phyloP scores from a whole-genome alignment of 306 rosid genomes.

The Dryas octopetala region DNA sequence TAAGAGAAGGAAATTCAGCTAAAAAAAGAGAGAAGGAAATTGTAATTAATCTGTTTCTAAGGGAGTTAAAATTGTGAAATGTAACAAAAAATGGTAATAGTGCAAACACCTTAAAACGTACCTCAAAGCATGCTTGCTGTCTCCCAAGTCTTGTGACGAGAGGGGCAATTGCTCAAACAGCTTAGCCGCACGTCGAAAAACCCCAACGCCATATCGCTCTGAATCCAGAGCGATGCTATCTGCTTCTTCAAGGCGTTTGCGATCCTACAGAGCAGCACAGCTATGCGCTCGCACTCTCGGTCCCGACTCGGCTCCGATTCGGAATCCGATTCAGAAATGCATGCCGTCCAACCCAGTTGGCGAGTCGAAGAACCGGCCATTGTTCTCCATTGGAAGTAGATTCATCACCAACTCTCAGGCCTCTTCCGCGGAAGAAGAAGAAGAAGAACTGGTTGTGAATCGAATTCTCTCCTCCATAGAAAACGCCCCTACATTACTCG shows the following conservation, averaged over 20 bases:
- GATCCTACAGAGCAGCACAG: neutral
- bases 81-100: too few species aligned
- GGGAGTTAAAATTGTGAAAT: too few species aligned
- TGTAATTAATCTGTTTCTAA: too few species aligned
- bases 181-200: neutral
- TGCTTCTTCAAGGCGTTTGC: slow-evolving; percentile 5
- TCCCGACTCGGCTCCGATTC: neutral
- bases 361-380: slow-evolving; percentile 12
- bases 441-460: slow-evolving; percentile 36
- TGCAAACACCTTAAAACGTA: neutral
- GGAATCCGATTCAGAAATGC: slow-evolving; percentile 8
- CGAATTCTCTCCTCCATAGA: slow-evolving; percentile 42
- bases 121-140: neutral
- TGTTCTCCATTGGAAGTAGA: slow-evolving; percentile 27
- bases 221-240: neutral
- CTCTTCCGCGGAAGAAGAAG: slow-evolving; percentile 38
- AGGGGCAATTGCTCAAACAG: neutral
- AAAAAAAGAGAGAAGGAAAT: too few species aligned
- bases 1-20: too few species aligned
- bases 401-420: slow-evolving; percentile 35
- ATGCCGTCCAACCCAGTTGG: slow-evolving; percentile 26
- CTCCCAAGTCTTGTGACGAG: neutral
- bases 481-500: slow-evolving; percentile 43
- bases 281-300: neutral
- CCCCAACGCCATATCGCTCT: neutral